Conservation (phyloP, 495 filamentous ascomycete species). For the Diplogelasinospora grovesii region DNA sequence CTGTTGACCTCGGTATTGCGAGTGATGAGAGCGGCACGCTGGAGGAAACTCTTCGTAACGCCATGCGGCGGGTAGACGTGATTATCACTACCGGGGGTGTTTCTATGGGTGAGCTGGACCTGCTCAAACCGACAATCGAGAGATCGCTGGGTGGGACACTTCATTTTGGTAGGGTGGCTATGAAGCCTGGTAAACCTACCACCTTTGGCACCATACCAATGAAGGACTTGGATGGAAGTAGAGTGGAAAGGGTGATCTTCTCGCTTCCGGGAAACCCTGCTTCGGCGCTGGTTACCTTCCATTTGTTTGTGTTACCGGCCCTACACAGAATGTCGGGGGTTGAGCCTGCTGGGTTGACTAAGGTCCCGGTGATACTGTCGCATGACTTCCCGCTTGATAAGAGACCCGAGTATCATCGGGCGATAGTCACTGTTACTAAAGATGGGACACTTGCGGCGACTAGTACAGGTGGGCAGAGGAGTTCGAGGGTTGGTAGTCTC, state of each 20-base stretch:
- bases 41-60: slow-evolving; percentile 66
- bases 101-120: slow-evolving; percentile 96
- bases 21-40: slow-evolving; percentile 71
- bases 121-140: slow-evolving; percentile 96
- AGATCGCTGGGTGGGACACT: slow-evolving; percentile 84
- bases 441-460: slow-evolving; percentile 64
- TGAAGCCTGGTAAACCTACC: slow-evolving; percentile 97
- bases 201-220: slow-evolving; percentile 86
- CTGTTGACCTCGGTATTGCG: slow-evolving; percentile 81
- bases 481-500: slow-evolving; percentile 81
- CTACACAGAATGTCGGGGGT: slow-evolving; percentile 65
- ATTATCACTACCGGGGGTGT: slow-evolving; percentile 92
- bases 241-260: slow-evolving; percentile 68
- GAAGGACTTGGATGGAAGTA: slow-evolving; percentile 51
- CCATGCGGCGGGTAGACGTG: slow-evolving; percentile 68
- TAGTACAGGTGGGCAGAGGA: slow-evolving; percentile 86
- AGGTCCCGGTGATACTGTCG: slow-evolving; percentile 60
- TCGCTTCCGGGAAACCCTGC: slow-evolving; percentile 92
- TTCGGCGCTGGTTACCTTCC: slow-evolving; percentile 83
- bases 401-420: slow-evolving; percentile 84
- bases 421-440: slow-evolving; percentile 49
- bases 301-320: slow-evolving; percentile 87
- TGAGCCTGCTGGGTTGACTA: slow-evolving; percentile 58
- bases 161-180: slow-evolving; percentile 91
- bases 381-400: slow-evolving; percentile 68